These are phyloP conservation scores for Colletotrichum filicis DNA, from an alignment of 2,329 filamentous ascomycete species.

Conservation along the genomic window DNA sequence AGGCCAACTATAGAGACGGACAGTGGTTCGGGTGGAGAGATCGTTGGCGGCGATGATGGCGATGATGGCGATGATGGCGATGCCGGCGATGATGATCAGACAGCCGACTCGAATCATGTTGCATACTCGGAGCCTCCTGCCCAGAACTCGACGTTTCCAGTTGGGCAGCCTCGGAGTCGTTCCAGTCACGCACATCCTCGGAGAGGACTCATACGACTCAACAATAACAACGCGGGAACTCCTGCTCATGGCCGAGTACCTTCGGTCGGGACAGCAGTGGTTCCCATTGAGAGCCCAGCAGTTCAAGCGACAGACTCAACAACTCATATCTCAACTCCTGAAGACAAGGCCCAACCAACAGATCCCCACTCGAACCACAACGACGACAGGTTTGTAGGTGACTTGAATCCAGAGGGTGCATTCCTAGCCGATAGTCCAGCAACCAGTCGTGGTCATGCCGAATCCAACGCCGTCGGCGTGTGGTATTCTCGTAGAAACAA, in stretches of 20 bases:
- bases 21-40: neutral
- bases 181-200: neutral
- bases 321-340: neutral
- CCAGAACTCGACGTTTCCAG: neutral
- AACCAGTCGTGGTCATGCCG: constrained; percentile 23
- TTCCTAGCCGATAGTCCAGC: constrained; percentile 37
- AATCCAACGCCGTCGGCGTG: constrained; percentile 32
- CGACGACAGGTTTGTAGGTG: constrained; percentile 37
- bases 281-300: neutral
- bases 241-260: neutral
- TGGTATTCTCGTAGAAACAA: constrained; percentile 31
- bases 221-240: neutral
- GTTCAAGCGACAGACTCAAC: neutral
- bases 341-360: neutral
- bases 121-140: neutral
- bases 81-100: neutral
- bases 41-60: neutral
- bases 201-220: too few relatives aligned
- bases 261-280: too few relatives aligned
- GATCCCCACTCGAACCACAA: constrained; percentile 29
- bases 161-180: neutral
- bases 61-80: neutral
- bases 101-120: constrained; percentile 1
- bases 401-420: constrained; percentile 39
- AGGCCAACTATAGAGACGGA: neutral